A percentile compares a stretch with the other conserved stretches of the same genome.
Conservation (phyloP, 768 basidiomycete species). For the Mrakia hoshinonis region DNA sequence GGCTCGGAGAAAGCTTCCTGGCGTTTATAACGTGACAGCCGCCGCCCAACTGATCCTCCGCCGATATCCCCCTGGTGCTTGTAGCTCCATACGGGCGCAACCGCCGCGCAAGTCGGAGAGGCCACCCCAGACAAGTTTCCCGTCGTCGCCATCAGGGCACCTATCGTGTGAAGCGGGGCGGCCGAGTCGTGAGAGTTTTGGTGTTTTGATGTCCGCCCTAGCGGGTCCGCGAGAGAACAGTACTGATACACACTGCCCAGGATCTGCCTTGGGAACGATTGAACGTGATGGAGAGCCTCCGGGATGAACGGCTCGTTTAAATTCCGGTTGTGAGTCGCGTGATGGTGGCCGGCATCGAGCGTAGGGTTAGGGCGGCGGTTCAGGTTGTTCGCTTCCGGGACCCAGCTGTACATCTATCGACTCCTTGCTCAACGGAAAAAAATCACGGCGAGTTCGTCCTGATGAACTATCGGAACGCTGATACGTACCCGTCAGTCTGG, state of each 20-base stretch:
- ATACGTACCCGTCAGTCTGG: too few species aligned
- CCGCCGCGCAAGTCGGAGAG: not conserved
- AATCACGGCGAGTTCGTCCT: too few species aligned
- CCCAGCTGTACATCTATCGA: too few species aligned
- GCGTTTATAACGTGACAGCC: not conserved
- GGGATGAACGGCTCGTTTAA: constrained; percentile 25
- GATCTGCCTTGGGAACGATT: not conserved
- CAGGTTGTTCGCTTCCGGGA: too few species aligned
- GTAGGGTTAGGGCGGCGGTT: too few species aligned
- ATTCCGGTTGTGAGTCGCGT: constrained; percentile 1
- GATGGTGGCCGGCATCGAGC: constrained; percentile 2
- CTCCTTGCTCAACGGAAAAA: too few species aligned
- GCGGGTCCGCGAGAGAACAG: not conserved
- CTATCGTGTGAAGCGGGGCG: constrained; percentile 13
- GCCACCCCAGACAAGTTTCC: constrained; percentile 13
- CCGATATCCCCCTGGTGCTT: constrained; percentile 11
- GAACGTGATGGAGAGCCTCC: not conserved
- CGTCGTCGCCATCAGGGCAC: constrained; percentile 16
- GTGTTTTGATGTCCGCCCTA: not conserved
- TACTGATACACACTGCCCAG: not conserved
- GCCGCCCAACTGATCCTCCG: not conserved
- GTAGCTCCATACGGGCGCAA: constrained; percentile 17
- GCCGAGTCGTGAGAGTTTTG: not conserved
- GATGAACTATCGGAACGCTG: too few species aligned
- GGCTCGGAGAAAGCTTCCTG: not conserved